phyloP scores from a whole-genome alignment of 257 asterid genomes.

The Nicotiana obtusifolia region DNA sequence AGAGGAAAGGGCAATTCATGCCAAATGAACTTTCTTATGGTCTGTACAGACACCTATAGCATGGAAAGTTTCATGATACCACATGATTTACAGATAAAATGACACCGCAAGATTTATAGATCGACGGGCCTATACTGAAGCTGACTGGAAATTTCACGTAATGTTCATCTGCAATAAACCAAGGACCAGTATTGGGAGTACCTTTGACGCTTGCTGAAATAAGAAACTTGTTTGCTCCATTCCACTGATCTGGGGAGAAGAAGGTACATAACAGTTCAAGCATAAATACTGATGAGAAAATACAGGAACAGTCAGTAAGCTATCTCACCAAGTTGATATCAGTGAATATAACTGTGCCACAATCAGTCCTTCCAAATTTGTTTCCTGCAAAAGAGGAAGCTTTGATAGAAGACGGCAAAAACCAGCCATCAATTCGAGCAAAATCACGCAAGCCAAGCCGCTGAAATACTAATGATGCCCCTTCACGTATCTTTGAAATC shows the following conservation, averaged over 20 bases:
- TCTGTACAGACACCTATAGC: background rate
- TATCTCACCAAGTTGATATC: slow-evolving; percentile 80
- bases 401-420: slow-evolving; percentile 55
- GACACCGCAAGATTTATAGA: background rate
- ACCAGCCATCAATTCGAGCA: slow-evolving; percentile 96
- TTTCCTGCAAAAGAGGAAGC: slow-evolving; percentile 41
- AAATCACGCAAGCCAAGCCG: slow-evolving; percentile 77
- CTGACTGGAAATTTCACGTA: background rate
- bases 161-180: background rate
- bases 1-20: background rate
- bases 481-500: slow-evolving; percentile 61
- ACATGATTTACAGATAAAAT: background rate
- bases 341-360: slow-evolving; percentile 67
- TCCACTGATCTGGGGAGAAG: slow-evolving; percentile 65
- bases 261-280: slow-evolving; percentile 13
- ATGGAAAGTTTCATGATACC: background rate
- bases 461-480: slow-evolving; percentile 71
- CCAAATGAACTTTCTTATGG: background rate
- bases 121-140: background rate
- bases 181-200: slow-evolving; percentile 16
- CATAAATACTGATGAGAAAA: slow-evolving; percentile 7
- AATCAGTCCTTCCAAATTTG: slow-evolving; percentile 55
- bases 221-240: slow-evolving; percentile 95
- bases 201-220: slow-evolving; percentile 94
- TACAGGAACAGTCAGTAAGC: slow-evolving; percentile 3